These are phyloP conservation scores for Mollisiaceae sp. DNA, from an alignment of 2,329 filamentous ascomycete genomes.

Conservation along the genomic window DNA sequence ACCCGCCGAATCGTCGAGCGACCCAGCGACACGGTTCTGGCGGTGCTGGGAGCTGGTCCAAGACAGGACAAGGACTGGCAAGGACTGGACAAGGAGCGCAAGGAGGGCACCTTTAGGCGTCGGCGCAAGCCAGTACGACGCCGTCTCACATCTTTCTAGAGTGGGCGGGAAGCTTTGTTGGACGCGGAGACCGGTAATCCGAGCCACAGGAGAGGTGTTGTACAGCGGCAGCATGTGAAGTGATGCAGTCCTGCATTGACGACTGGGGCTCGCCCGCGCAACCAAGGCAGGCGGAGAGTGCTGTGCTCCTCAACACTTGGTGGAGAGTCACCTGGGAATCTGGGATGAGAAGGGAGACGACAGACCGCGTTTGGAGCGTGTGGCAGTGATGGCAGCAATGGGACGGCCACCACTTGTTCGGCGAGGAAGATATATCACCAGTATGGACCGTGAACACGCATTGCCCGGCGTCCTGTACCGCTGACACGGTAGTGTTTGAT, in stretches of 20 bases:
- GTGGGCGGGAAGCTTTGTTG: not conserved
- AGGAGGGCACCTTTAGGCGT: not conserved
- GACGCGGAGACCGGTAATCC: not conserved
- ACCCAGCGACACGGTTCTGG: not conserved
- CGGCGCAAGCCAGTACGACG: not conserved
- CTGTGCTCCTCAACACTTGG: too few species aligned
- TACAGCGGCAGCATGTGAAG: slow-evolving; percentile 1
- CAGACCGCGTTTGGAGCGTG: not conserved
- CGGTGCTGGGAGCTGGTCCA: not conserved
- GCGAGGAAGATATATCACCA: slow-evolving; percentile 10
- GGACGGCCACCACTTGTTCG: not conserved
- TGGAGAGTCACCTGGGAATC: too few species aligned
- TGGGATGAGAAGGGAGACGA: too few species aligned
- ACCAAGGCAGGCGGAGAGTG: not conserved
- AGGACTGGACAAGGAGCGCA: too few species aligned
- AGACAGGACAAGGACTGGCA: too few species aligned
- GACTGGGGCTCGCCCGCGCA: too few species aligned
- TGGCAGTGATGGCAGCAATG: not conserved
- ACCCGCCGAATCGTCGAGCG: not conserved
- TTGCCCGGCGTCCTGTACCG: slow-evolving; percentile 5
- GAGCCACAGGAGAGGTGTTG: not conserved
- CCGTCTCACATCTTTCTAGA: slow-evolving; percentile 8
- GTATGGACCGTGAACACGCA: too few species aligned
- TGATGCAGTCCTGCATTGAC: not conserved
- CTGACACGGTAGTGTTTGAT: slow-evolving; percentile 4